Evolutionary conservation across 2,329 filamentous ascomycete species (phyloP).

Genomic region (Pleoardoris graminearum): DNA sequence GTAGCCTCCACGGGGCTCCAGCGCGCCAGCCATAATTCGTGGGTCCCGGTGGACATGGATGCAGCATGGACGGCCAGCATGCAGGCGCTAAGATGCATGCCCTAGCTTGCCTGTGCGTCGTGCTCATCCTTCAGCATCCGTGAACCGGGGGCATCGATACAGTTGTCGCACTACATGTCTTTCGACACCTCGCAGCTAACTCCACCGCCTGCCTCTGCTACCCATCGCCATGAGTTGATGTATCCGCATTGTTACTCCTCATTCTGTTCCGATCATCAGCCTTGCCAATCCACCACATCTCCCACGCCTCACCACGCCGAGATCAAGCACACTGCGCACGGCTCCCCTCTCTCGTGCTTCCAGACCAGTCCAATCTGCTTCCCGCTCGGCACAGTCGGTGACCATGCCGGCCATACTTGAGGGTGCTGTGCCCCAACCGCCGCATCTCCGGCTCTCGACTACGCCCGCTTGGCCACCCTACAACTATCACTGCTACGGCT

Average conservation of each 20-base stretch:
- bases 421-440: conserved; percentile 39
- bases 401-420: conserved; percentile 43
- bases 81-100: conserved; percentile 28
- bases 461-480: conserved; percentile 37
- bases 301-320: neutral
- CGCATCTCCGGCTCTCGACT: conserved; percentile 33
- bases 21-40: conserved; percentile 20
- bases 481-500: conserved; percentile 28
- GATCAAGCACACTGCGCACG: conserved; percentile 11
- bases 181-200: conserved; percentile 18
- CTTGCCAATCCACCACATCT: neutral
- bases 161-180: conserved; percentile 39
- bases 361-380: conserved; percentile 8
- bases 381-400: conserved; percentile 19
- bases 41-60: conserved; percentile 12
- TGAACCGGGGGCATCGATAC: conserved; percentile 36
- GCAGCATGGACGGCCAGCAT: conserved; percentile 16
- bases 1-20: conserved; percentile 39
- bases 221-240: conserved; percentile 25
- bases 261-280: conserved; percentile 8
- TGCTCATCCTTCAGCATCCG: conserved; percentile 27
- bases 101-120: conserved; percentile 16
- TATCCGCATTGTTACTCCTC: conserved; percentile 19
- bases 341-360: conserved; percentile 16
- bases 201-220: conserved; percentile 15